phyloP scores from a whole-genome alignment of 257 asterid genomes.

The Solanum gandarillasii region DNA sequence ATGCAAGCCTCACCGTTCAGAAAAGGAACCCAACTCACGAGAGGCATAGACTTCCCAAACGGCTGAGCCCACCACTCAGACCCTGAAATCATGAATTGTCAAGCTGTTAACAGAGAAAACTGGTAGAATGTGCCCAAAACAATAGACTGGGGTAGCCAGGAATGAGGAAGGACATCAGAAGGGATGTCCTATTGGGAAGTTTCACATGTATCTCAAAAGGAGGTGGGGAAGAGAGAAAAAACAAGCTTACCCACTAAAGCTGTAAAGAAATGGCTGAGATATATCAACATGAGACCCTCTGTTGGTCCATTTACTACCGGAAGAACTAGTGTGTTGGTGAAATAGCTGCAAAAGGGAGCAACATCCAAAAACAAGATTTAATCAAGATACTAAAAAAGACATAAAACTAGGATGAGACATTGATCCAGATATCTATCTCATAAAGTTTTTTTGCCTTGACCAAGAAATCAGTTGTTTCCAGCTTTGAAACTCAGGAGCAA shows the following conservation, averaged over 20 bases:
- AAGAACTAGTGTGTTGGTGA: constrained; percentile 88
- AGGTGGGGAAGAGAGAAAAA: constrained; percentile 11
- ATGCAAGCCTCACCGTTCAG: constrained; percentile 47
- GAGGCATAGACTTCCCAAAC: constrained; percentile 65
- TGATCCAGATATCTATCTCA: neutral
- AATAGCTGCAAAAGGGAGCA: constrained; percentile 42
- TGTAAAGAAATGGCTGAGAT: constrained; percentile 57
- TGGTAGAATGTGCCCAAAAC: neutral
- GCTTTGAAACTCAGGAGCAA: neutral
- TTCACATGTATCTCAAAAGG: neutral
- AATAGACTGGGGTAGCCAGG: neutral
- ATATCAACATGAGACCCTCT: constrained; percentile 85
- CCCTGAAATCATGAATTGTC: constrained; percentile 38
- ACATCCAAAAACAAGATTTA: neutral
- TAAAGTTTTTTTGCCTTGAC: neutral
- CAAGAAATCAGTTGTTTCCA: neutral
- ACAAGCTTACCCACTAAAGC: constrained; percentile 42
- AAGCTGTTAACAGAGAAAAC: neutral
- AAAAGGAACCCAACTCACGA: constrained; percentile 74
- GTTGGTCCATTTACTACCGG: constrained; percentile 94
- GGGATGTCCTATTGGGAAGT: neutral
- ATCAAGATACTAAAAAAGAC: neutral
- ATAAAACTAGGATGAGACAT: neutral
- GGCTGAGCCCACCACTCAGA: constrained; percentile 91
- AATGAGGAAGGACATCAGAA: neutral